Evolutionary conservation across 1,139 yeast species (phyloP), one percentile per base, ranked within the genome.

Genomic region (Yamadazyma triangularis): DNA sequence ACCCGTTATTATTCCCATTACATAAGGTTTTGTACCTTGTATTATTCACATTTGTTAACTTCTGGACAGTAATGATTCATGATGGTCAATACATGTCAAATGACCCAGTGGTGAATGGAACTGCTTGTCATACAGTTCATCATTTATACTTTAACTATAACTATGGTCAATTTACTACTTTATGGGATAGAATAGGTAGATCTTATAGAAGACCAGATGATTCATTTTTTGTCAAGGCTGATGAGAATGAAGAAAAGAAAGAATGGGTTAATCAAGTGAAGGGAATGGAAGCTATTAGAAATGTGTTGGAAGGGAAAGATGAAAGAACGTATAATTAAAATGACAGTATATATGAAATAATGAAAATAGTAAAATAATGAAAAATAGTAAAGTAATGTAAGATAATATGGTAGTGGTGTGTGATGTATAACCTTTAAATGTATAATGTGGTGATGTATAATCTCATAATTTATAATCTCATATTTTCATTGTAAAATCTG

Each of bases 41-140:
- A 12, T 68, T 91, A 43, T 91, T 91, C 65, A 78, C 91, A 0
- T 81, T 88, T 60, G 96, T 91, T 45, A 91, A 93, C 60, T 79
- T 91, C 54, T 91, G 98, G 98, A 87, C 98, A 4, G 95, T 91
- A 26, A 82, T 89, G 94, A 91, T 91, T 54, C 98, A 91, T 59
- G 98, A 91, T 56, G 98, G 98, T 41, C 93, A 88, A 53, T 93
- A 88, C 58, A 60, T 91, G 67, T 83, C 96, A 29, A 84, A 86
- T 56, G 95, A 88, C 57, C 96, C 97, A 6, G 75, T 87, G 36
- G 84, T 91, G 42, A 91, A 91, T 58, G 98, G 98, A 47, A 89
- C 97, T 18, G 98, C 98, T 4, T 89, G 97, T 62, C 98, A 91
- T 62, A 89, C 98, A 4, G 79, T 91, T 30, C 98, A 91, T 61